phyloP scores from a whole-genome alignment of 1,284 basidiomycete genomes.

The Boletus smithii region DNA sequence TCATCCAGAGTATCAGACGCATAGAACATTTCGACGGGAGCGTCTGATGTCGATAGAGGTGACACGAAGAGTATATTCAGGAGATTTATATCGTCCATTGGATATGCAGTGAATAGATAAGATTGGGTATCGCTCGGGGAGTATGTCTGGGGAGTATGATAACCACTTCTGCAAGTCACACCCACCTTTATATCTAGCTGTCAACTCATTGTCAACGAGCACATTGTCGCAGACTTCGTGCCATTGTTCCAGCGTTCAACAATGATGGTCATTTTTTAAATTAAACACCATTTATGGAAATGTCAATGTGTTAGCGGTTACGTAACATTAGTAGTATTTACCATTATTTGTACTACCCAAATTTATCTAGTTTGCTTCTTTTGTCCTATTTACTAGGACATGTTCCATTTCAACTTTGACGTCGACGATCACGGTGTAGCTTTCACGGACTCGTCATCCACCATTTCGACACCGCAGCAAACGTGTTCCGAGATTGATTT shows the following conservation, averaged over 20 bases:
- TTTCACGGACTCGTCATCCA: background rate
- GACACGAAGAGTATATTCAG: background rate
- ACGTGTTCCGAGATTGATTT: conserved; percentile 35
- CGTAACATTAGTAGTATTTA: too few relatives aligned
- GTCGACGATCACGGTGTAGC: conserved; percentile 34
- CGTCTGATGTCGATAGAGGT: background rate
- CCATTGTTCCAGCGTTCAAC: background rate
- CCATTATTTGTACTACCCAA: background rate
- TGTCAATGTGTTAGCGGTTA: background rate
- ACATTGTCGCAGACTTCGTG: background rate
- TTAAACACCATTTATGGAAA: conserved; percentile 7
- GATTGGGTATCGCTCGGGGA: background rate
- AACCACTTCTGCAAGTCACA: too few relatives aligned
- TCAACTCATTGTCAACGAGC: background rate
- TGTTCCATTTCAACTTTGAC: conserved; percentile 57
- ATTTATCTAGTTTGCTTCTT: background rate
- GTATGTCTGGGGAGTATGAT: too few relatives aligned
- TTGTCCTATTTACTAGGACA: background rate
- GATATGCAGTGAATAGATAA: background rate
- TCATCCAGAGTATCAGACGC: conserved; percentile 3
- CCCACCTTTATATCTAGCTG: background rate
- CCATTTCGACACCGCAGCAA: conserved; percentile 4
- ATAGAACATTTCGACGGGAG: background rate
- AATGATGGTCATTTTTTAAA: background rate
- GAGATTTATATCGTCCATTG: conserved; percentile 17